A percentile compares a stretch with the other conserved stretches of the same genome.
Conservation (phyloP, 2,329 filamentous ascomycete species). For the Cryphonectria radicalis region DNA sequence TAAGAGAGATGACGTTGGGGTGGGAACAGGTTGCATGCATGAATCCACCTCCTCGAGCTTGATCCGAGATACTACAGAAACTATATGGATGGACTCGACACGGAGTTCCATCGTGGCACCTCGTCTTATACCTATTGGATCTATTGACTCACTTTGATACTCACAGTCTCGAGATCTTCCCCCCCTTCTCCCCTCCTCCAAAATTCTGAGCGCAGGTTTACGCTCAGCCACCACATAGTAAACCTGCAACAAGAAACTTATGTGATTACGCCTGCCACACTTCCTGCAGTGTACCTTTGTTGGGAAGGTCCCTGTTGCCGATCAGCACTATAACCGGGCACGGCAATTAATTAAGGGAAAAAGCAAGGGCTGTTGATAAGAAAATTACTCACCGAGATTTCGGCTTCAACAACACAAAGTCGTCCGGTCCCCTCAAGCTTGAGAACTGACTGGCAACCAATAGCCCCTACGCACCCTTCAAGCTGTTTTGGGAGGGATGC, state of each 20-base stretch:
- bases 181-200: too few species aligned
- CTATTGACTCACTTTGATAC: background rate
- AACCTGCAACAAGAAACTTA: background rate
- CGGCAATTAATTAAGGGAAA: background rate
- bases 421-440: too few species aligned
- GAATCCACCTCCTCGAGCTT: background rate
- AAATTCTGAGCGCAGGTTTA: background rate
- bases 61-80: background rate
- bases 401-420: background rate
- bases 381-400: background rate
- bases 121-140: background rate
- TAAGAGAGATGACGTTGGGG: background rate
- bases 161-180: background rate
- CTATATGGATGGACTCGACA: background rate
- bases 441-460: background rate
- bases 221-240: background rate
- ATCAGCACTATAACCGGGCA: background rate
- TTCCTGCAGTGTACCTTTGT: background rate
- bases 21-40: background rate
- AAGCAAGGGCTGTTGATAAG: constrained; percentile 19
- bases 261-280: background rate
- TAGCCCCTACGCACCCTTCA: background rate
- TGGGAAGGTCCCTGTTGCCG: constrained; percentile 8
- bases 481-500: background rate
- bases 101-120: background rate